phyloP scores from a whole-genome alignment of 768 basidiomycete species.

The Leccinum rimulosum region DNA sequence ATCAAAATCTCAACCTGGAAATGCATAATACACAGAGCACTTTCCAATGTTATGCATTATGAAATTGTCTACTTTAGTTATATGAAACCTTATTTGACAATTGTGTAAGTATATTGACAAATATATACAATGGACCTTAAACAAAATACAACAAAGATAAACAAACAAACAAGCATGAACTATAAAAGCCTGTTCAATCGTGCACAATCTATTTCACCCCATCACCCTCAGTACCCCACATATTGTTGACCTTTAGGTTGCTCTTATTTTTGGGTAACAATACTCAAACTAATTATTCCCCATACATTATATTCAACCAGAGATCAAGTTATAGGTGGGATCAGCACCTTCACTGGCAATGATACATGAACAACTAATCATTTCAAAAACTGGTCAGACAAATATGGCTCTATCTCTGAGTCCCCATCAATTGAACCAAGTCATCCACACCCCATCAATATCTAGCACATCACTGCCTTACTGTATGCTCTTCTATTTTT shows the following conservation, averaged over 20 bases:
- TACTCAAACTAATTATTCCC: background rate
- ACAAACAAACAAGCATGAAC: background rate
- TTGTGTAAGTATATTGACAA: background rate
- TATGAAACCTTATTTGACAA: background rate
- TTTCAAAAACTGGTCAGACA: background rate
- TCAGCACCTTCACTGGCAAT: background rate
- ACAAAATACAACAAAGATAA: background rate
- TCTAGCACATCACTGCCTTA: conserved; percentile 1
- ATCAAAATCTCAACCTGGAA: background rate
- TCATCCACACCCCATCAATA: background rate
- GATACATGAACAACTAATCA: background rate
- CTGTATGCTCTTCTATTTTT: conserved; percentile 11
- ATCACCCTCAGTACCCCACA: background rate
- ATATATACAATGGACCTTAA: background rate
- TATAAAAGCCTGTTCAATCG: background rate
- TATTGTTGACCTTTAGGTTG: background rate
- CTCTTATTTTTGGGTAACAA: background rate
- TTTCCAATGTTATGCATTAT: too few relatives aligned
- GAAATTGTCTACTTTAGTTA: background rate
- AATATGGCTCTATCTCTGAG: conserved; percentile 23
- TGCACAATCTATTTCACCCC: background rate
- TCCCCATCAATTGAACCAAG: conserved; percentile 8
- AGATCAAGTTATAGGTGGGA: background rate
- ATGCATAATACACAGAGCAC: too few relatives aligned
- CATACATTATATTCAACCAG: background rate